A percentile compares a stretch with the other conserved stretches of the same genome.
phyloP scores from a whole-genome alignment of 345 rosid species.

The Moringa oleifera region DNA sequence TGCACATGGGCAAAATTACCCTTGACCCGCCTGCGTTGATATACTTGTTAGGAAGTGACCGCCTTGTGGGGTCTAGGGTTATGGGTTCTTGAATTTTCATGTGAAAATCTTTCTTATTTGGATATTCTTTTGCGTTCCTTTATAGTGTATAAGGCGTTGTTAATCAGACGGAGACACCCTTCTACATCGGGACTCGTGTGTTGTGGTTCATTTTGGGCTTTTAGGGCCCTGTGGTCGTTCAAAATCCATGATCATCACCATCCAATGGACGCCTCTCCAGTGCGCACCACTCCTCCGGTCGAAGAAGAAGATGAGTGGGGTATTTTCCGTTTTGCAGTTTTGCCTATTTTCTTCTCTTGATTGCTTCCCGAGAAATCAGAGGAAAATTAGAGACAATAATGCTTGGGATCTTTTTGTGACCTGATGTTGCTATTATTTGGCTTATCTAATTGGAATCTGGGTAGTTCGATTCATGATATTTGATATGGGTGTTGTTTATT shows the following conservation, averaged over 20 bases:
- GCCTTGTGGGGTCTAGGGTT: constrained; percentile 13
- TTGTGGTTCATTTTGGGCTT: constrained; percentile 31
- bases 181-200: constrained; percentile 5
- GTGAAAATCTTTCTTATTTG: too few relatives aligned
- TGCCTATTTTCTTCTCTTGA: not conserved
- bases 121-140: not conserved
- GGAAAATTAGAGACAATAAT: not conserved
- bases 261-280: constrained; percentile 64
- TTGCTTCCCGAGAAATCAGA: constrained; percentile 8
- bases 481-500: too few relatives aligned
- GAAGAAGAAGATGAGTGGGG: constrained; percentile 89
- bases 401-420: constrained; percentile 4
- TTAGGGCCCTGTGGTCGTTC: constrained; percentile 39
- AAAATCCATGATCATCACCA: constrained; percentile 71
- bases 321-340: constrained; percentile 14
- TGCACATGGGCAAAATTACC: not conserved
- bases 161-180: not conserved
- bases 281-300: constrained; percentile 33
- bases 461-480: not conserved
- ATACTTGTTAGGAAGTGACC: not conserved
- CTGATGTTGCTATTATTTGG: not conserved
- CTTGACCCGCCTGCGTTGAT: too few relatives aligned
- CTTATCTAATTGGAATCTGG: not conserved
- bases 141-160: not conserved
- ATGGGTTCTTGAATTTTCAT: constrained; percentile 8